phyloP scores from a whole-genome alignment of 1,284 basidiomycete species.

The Ganoderma sinense region DNA sequence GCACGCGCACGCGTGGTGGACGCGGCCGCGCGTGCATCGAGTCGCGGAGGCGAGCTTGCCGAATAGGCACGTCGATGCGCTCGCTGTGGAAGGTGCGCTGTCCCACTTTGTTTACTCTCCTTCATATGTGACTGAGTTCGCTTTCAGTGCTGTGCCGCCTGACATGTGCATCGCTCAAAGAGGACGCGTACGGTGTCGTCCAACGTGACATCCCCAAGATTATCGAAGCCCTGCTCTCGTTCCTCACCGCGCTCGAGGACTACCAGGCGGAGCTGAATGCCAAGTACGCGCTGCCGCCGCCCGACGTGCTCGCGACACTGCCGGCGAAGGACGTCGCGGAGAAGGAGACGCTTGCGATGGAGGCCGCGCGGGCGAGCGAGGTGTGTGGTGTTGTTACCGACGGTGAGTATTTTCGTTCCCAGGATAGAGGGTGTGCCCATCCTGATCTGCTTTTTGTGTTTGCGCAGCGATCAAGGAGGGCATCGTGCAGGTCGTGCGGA shows the following conservation, averaged over 20 bases:
- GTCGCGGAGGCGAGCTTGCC: constrained; percentile 62
- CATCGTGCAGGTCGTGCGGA: constrained; percentile 69
- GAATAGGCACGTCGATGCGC: constrained; percentile 63
- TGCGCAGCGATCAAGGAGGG: constrained; percentile 71
- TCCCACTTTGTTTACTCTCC: no score
- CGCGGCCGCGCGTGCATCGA: constrained; percentile 59
- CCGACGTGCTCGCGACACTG: constrained; percentile 44
- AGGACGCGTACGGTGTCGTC: constrained; percentile 84
- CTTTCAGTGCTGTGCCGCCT: constrained; percentile 78
- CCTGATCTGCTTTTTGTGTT: constrained; percentile 19
- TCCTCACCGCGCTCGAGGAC: constrained; percentile 70
- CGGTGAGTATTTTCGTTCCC: constrained; percentile 51
- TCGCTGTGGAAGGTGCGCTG: constrained; percentile 62
- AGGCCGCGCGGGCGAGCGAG: constrained; percentile 61
- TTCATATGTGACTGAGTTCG: no score
- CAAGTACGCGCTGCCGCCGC: constrained; percentile 45
- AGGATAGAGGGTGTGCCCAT: background rate
- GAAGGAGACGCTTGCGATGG: constrained; percentile 45
- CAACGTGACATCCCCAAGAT: constrained; percentile 85
- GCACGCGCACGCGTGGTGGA: constrained; percentile 58
- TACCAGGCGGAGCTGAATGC: constrained; percentile 57
- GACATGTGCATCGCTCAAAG: constrained; percentile 75
- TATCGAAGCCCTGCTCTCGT: constrained; percentile 76
- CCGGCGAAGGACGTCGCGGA: constrained; percentile 39
- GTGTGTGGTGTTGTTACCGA: constrained; percentile 62